Percentiles rank a stretch among this genome's conserved stretches.
These are phyloP conservation scores for Solanum neorickii DNA, from an alignment of 257 asterid genomes.

Conservation along the genomic window DNA sequence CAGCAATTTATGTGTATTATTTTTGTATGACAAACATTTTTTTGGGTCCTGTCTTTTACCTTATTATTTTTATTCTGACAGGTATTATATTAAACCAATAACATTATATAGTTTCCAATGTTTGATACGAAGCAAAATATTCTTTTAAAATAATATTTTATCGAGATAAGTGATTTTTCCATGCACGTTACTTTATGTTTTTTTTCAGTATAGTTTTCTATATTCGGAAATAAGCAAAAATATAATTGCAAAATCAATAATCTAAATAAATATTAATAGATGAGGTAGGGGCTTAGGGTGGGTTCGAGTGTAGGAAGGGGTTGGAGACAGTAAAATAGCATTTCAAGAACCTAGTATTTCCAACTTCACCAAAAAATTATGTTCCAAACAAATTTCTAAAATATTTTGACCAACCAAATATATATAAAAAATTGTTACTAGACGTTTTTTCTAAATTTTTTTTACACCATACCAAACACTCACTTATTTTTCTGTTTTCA, in stretches of 20 bases:
- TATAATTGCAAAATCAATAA: not conserved
- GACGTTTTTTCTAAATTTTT: too few relatives aligned
- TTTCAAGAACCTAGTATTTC: not conserved
- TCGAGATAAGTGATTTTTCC: not conserved
- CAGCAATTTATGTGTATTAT: not conserved
- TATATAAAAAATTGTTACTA: too few relatives aligned
- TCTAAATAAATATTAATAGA: not conserved
- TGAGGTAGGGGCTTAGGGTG: not conserved
- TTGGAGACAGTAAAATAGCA: not conserved
- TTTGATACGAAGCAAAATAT: too few relatives aligned
- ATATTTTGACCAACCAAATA: not conserved
- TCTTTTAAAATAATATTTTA: too few relatives aligned
- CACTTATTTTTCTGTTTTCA: not conserved
- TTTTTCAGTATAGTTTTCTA: not conserved
- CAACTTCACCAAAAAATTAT: rapidly evolving
- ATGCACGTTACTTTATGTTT: not conserved
- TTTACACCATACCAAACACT: not conserved
- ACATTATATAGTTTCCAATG: not conserved
- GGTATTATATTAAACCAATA: not conserved
- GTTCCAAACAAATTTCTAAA: not conserved
- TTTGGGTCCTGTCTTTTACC: not conserved
- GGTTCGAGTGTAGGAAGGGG: not conserved
- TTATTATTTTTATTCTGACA: not conserved
- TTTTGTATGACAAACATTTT: not conserved
- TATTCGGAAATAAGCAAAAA: not conserved